These are phyloP conservation scores for Colletotrichum navitas DNA, from an alignment of 2,329 filamentous ascomycete species.

Conservation along the genomic window DNA sequence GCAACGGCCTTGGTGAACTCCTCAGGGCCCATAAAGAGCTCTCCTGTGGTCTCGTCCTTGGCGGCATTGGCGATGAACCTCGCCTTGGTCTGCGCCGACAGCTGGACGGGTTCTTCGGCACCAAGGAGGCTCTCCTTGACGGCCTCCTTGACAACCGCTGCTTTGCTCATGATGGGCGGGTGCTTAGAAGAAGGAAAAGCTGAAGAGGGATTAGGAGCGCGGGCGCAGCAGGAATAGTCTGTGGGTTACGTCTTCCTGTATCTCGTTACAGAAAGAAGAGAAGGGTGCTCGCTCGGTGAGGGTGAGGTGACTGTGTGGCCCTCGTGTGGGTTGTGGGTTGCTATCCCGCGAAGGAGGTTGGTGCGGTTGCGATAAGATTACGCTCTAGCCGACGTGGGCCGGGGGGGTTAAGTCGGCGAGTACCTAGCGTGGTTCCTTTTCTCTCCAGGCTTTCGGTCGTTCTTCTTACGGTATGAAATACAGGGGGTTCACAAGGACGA, in stretches of 20 bases:
- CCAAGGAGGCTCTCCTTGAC: slow-evolving; percentile 87
- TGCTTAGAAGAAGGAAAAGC: slow-evolving; percentile 8
- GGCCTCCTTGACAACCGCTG: slow-evolving; percentile 71
- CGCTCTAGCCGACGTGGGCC: slow-evolving; percentile 17
- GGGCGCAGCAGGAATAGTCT: slow-evolving; percentile 16
- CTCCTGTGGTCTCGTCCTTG: slow-evolving; percentile 80
- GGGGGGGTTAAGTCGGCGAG: slow-evolving; percentile 3
- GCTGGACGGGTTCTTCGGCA: slow-evolving; percentile 65
- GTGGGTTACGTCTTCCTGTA: slow-evolving; percentile 28
- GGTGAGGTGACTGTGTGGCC: slow-evolving; percentile 34
- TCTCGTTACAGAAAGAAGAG: slow-evolving; percentile 22
- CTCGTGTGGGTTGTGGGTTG: slow-evolving; percentile 39
- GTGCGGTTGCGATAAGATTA: slow-evolving; percentile 36
- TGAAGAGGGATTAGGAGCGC: not conserved
- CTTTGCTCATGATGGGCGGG: slow-evolving; percentile 55
- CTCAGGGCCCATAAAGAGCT: slow-evolving; percentile 84
- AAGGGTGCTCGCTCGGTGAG: slow-evolving; percentile 15
- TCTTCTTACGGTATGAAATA: slow-evolving; percentile 10
- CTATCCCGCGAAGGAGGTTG: slow-evolving; percentile 25
- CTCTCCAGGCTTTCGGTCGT: slow-evolving; percentile 14
- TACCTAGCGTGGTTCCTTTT: not conserved
- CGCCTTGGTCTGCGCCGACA: slow-evolving; percentile 80
- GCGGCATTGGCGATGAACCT: slow-evolving; percentile 82
- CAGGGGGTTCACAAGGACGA: slow-evolving; percentile 1
- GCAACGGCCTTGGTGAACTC: slow-evolving; percentile 93